Base-by-base conservation (phyloP, 371 early-diverging fungal genomes). In the Mortierella sp. region DNA sequence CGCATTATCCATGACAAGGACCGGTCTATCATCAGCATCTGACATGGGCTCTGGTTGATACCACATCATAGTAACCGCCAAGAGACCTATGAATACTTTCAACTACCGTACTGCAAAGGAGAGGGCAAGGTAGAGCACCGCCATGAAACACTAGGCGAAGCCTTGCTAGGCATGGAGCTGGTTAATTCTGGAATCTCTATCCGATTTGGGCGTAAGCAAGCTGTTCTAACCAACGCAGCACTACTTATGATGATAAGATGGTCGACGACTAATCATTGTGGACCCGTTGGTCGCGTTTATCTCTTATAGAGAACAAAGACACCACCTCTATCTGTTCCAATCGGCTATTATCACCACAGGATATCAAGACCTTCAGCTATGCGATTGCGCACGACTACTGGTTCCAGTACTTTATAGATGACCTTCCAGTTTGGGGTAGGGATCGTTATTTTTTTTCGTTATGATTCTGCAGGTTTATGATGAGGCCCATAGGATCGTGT, bases 61-160 rank as follows among this genome's bases (percentile, higher is more conserved):
- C 19, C 16, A 14, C 22, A 25, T n/a, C 7, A 34, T 57, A 68
- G 85, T 49, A 87, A 87, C 62, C 77, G 88, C 47, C 92, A 92
- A 68, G 93, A 94, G 73, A 92, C 91, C 40, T 94, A 94, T 67
- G 90, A 88, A 14, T 92, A 88, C 70, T 87, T 83, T 47, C 87
- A 89, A 53, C 77, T 94, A 25, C 94, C 94, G 8, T 94, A 85
- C 67, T 94, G 95, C 55, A 78, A 79, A 44, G 92, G 91, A 2
- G 67, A 74, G 5, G 82, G 83, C 27, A 63, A 80, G 19, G 74
- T 90, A 21, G 77, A 87, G 37, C 88, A 89, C 52, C 88, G 90
- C 66, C 94, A 93, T 72, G 94, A 93, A 66, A 88, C 91, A 12
- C 76, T 94, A 25, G 94, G 92, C 31, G 95, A 94, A 74, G 94